Conservation (phyloP, 306 rosid species). For the Quercus robur region DNA sequence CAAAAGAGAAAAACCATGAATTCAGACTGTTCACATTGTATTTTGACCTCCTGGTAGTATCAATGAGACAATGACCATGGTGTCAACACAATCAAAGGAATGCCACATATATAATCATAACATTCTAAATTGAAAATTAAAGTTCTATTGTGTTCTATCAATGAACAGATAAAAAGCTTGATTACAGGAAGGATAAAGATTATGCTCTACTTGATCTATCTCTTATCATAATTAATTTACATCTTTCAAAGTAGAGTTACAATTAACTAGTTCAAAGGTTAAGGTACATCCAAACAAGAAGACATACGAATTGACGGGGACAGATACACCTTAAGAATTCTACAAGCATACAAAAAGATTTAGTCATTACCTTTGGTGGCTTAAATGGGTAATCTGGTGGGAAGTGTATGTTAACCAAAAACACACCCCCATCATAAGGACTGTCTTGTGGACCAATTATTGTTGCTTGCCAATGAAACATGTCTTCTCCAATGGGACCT, state of each 20-base stretch:
- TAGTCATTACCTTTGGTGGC: conserved; percentile 46
- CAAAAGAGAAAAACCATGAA: not conserved
- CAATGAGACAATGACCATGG: not conserved
- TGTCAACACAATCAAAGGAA: not conserved
- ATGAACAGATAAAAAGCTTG: too few species aligned
- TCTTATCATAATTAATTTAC: not conserved
- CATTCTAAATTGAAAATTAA: not conserved
- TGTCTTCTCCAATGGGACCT: conserved; percentile 52
- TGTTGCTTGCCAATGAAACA: conserved; percentile 61
- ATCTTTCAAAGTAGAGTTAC: not conserved
- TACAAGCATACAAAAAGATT: not conserved
- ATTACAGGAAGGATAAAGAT: too few species aligned
- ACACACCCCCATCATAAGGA: conserved; percentile 51
- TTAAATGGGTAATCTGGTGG: conserved; percentile 61
- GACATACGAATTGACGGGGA: not conserved
- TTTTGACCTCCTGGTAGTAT: not conserved
- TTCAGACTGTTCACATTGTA: not conserved
- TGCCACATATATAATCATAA: not conserved
- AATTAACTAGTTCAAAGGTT: not conserved
- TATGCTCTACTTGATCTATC: not conserved
- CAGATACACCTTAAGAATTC: conserved; percentile 1
- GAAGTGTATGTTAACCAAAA: conserved; percentile 41
- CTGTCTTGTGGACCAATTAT: conserved; percentile 53
- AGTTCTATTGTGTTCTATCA: too few species aligned
- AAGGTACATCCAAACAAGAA: not conserved